Base-by-base conservation (phyloP, 371 early-diverging fungal genomes). In the Rhizopus delemar region DNA sequence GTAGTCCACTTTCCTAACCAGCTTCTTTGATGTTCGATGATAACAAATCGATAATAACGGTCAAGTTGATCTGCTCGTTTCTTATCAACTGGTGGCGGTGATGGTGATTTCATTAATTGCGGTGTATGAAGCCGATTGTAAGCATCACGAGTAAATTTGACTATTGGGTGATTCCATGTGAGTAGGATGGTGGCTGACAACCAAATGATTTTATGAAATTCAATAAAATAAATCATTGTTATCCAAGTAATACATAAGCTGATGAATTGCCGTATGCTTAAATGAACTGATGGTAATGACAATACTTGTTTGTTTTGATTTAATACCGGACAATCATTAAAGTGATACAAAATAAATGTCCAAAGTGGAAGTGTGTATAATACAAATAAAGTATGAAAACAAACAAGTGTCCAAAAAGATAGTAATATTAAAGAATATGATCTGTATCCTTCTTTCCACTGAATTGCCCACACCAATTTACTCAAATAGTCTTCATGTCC, bases 11-110 rank as follows among this genome's bases (percentile, higher is more conserved):
- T 53, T 41, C 41, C 41, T 49, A 59, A 49, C 61, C 64, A 68
- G 57, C 65, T 63, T 5, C 69, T 56, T 41, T 68, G 69, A 57
- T 68, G 60, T 48, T 68, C 69, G 15, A 64, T 48, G 0, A 68
- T 49, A 1, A 38, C 45, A 53, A 65, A 65, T 13, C 53, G 57
- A 48, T 60, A 65, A 16, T 36, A 56, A 1, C 53, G 52, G 13
- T 65, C 53, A 8, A 13, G 32, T 9, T 64, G 59, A 8, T 45
- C 22, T 22, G 22, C 22, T 22, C 22, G 0, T 22, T 22, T 22
- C 2, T 22, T 22, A 22, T 31, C 7, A n/a, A 5, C 38, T 11
- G 6, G 32, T 49, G 1, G 49, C 0, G 15, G 9, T 38, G 12
- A 13, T 9, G 11, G 41, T 15, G 28, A 22, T 28, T 43, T n/a